phyloP scores from a whole-genome alignment of 371 early-diverging fungal genomes.

The Mortierella sp. region DNA sequence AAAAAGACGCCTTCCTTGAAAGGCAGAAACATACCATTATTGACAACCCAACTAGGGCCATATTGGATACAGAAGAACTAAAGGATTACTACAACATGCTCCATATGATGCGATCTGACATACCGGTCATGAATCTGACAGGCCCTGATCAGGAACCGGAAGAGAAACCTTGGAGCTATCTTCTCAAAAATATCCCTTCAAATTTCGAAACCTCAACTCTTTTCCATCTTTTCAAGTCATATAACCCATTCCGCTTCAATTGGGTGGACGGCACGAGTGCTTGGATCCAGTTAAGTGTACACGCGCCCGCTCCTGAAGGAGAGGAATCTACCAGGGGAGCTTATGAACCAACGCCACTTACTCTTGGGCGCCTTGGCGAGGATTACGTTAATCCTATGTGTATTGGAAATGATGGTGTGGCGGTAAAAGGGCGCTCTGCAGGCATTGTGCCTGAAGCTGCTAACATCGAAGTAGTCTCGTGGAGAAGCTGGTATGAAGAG shows the following conservation, averaged over 20 bases:
- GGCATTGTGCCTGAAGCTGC: slow-evolving; percentile 38
- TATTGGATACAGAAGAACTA: slow-evolving; percentile 28
- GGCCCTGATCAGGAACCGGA: slow-evolving; percentile 57
- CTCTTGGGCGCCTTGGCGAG: slow-evolving; percentile 35
- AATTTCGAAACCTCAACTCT: slow-evolving; percentile 57
- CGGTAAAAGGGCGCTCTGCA: slow-evolving; percentile 26
- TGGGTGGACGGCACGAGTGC: slow-evolving; percentile 62
- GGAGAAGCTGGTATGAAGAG: slow-evolving; percentile 45
- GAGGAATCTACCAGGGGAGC: slow-evolving; percentile 21
- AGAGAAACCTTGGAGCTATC: slow-evolving; percentile 56
- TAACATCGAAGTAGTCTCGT: slow-evolving; percentile 35
- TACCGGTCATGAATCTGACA: slow-evolving; percentile 62
- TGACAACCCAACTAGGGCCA: slow-evolving; percentile 33
- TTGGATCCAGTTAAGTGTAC: slow-evolving; percentile 59
- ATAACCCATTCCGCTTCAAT: slow-evolving; percentile 57
- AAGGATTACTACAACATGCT: slow-evolving; percentile 59
- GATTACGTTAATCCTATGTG: slow-evolving; percentile 34
- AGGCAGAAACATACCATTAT: slow-evolving; percentile 30
- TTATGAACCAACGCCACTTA: slow-evolving; percentile 18
- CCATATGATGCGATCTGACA: slow-evolving; percentile 63
- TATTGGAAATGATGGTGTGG: slow-evolving; percentile 21
- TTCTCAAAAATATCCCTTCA: slow-evolving; percentile 61
- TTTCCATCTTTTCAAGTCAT: slow-evolving; percentile 59
- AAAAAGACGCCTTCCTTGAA: slow-evolving; percentile 31
- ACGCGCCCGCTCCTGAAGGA: slow-evolving; percentile 17